Evolutionary conservation across 306 rosid genomes (phyloP), one percentile per base, ranked within the genome.

Genomic region (Gleditsia sinensis): DNA sequence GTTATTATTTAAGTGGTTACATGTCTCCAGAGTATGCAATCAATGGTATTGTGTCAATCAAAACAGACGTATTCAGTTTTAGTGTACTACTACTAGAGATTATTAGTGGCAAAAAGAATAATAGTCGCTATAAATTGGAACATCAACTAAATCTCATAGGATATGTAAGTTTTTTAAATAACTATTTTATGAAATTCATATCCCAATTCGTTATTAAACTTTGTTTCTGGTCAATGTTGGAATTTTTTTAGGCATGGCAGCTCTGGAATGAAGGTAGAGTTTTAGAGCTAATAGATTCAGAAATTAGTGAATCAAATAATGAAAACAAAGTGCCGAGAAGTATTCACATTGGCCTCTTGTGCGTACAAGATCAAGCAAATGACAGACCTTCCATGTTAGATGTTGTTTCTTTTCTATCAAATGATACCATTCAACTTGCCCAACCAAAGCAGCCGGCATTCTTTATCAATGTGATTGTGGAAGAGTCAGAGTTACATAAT

Each of bases 1-100:
- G n/a, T 19, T 13, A 23, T 40, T 65, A 36, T 17, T 59, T 4
- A 43, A 74, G 80, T 74, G 73, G 84, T 7, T 80, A 48, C 14
- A 80, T 68, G 61, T 53, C 76, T 7, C 55, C 76, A 1, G 63
- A 80, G 30, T 80, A 69, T 28, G 80, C 69, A 3, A 50, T 72
- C 74, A 56, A 55, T 1, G 78, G 80, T 0, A 11, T 68, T 16
- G 70, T 76, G n/a, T 83, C 75, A 1, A 43, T 72, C 0, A 83
- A 80, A 54, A 59, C 56, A 4, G 84, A 80, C n/a, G 69, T 80
- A 1, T 80, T 68, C 20, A 69, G 77, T 43, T 75, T 75, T 51
- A 80, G 84, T 69, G 72, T 75, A 13, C 20, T 80, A 1, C 28
- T 75, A 0, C 48, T 80, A 1, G 77, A 80, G 25, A 62, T 80